These are phyloP conservation scores for Penicillium crystallinum DNA, from an alignment of 495 filamentous ascomycete species.

Conservation along the genomic window DNA sequence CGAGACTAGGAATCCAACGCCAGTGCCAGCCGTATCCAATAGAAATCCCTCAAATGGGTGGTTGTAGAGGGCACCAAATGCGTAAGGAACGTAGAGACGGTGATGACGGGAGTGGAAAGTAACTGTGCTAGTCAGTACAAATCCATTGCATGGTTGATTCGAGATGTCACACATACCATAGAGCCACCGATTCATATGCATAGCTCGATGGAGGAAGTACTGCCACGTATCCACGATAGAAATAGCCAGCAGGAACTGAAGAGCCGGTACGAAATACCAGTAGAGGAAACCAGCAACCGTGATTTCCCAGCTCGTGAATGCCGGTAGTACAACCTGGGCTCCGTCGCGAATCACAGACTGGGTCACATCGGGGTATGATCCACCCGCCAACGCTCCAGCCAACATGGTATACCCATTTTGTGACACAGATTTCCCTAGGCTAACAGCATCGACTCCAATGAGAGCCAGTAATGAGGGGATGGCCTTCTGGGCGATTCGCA, in stretches of 20 bases:
- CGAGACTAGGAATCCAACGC: slow-evolving; percentile 70
- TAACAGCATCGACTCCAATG: slow-evolving; percentile 38
- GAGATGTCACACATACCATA: slow-evolving; percentile 66
- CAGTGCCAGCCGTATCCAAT: slow-evolving; percentile 82
- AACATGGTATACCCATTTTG: slow-evolving; percentile 53
- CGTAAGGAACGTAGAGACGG: slow-evolving; percentile 93
- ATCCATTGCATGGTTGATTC: not conserved
- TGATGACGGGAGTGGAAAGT: slow-evolving; percentile 93
- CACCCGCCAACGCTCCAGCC: slow-evolving; percentile 65
- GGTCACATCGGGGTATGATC: slow-evolving; percentile 56
- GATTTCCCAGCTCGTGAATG: slow-evolving; percentile 64
- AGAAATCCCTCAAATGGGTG: slow-evolving; percentile 87
- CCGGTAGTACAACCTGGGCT: slow-evolving; percentile 29
- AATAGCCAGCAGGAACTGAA: slow-evolving; percentile 71
- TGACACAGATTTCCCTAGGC: slow-evolving; percentile 33
- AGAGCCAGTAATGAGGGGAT: slow-evolving; percentile 54
- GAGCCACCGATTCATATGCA: slow-evolving; percentile 94
- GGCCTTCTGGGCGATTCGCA: slow-evolving; percentile 64
- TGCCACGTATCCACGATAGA: slow-evolving; percentile 88
- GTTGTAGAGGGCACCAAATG: slow-evolving; percentile 95
- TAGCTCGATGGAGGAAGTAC: slow-evolving; percentile 89
- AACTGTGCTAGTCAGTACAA: slow-evolving; percentile 41
- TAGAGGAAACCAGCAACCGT: slow-evolving; percentile 68
- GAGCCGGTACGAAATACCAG: slow-evolving; percentile 65
- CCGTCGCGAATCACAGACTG: slow-evolving; percentile 34